Evolutionary conservation across 176 grass and related monocot species (phyloP), one percentile per base, ranked within the genome.

Genomic region (Oryza punctata): DNA sequence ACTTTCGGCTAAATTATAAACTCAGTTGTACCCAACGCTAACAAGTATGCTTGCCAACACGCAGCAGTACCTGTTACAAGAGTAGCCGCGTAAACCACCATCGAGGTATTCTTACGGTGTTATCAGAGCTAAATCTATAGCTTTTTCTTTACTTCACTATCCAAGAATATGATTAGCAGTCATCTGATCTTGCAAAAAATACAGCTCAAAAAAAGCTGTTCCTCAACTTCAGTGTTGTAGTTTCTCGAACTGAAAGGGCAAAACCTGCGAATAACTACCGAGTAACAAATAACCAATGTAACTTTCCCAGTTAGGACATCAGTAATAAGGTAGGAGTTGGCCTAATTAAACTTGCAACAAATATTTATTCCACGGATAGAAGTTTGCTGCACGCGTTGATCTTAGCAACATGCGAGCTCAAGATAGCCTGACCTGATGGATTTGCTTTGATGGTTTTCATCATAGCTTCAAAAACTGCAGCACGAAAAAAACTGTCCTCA

Each of bases 331-430:
- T 77, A 77, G 32, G 35, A 77, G 29, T 29, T 23, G 28, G 57
- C 38, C 52, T 14, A 14, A 33, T 69, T 23, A 68, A 32, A 47
- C 25, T 27, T 69, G 12, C 43, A 1, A 2, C 14, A 27, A 5
- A 11, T 63, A 88, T 40, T 68, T 87, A 81, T 87, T 81, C 18
- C 4, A 13, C 60, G 61, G 85, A 69, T 12, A 87, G 29, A 65
- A 90, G 54, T 83, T 19, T 4, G 84, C 84, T 85, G 78, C 91
- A 97, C 69, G 77, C 69, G 12, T 68, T 64, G 10, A 97, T 85
- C 33, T 73, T 70, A 68, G 73, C 78, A 32, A 41, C 65, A 63
- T 88, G 80, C 10, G 37, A 72, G 69, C 80, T 50, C 78, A 97
- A 84, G 66, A 97, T 69, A 12, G 59, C 32, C 84, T 76, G 84